Percentiles rank a stretch among this genome's conserved stretches.
Conservation (phyloP, 257 asterid species). For the Lycium barbarum region DNA sequence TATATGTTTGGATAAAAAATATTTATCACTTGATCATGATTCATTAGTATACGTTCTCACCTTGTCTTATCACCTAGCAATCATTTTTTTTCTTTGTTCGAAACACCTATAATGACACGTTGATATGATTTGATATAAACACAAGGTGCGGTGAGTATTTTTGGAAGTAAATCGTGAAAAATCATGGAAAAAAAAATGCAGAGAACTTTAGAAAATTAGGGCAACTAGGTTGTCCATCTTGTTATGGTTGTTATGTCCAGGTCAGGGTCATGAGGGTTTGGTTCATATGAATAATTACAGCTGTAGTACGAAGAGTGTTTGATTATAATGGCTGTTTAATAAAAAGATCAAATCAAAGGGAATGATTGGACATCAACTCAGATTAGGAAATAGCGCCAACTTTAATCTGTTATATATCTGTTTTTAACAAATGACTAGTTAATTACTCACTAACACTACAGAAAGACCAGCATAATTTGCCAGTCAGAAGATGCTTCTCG, state of each 20-base stretch:
- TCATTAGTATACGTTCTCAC: not conserved
- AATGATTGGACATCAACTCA: slow-evolving; percentile 6
- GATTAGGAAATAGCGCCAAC: not conserved
- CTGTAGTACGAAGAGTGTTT: not conserved
- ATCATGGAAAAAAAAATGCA: too few species aligned
- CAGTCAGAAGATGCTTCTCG: slow-evolving; percentile 1
- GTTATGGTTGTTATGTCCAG: slow-evolving; percentile 22
- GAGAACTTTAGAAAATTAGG: not conserved
- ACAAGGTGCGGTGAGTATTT: not conserved
- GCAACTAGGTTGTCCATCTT: not conserved
- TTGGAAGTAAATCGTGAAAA: not conserved
- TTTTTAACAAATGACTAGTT: not conserved
- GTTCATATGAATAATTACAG: slow-evolving; percentile 10
- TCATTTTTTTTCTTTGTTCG: not conserved
- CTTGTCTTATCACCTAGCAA: not conserved
- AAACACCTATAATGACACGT: not conserved
- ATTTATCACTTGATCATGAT: not conserved
- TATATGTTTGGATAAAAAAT: not conserved
- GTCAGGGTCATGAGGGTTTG: slow-evolving; percentile 15
- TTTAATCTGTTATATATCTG: not conserved
- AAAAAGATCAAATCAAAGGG: not conserved
- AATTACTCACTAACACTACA: not conserved
- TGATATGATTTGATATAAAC: not conserved
- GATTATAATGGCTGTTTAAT: slow-evolving; percentile 17
- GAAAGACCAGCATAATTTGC: not conserved